phyloP scores from a whole-genome alignment of 805 yeast genomes.

The Naumovozyma dairenensis region DNA sequence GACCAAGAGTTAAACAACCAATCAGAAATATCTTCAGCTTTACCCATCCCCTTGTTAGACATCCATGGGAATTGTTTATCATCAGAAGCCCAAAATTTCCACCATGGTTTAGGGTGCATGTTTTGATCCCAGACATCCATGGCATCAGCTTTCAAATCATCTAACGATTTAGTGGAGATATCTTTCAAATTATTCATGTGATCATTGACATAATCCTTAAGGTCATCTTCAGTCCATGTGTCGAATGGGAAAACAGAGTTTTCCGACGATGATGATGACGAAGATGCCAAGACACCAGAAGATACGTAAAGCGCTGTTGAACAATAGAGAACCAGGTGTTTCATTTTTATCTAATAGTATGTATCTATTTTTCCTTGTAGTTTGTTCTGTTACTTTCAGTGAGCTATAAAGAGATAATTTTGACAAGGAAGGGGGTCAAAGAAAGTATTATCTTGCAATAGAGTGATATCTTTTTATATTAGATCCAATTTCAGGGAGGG shows the following conservation, averaged over 20 bases:
- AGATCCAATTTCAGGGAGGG: no score
- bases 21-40: constrained; percentile 17
- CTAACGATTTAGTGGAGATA: constrained; percentile 11
- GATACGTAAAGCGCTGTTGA: no score
- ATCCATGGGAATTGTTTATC: constrained; percentile 5
- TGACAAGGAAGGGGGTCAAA: no score
- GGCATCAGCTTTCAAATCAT: constrained; percentile 19
- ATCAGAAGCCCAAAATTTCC: constrained; percentile 22
- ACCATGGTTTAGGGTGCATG: constrained; percentile 22
- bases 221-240: constrained; percentile 29
- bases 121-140: constrained; percentile 15
- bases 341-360: no score
- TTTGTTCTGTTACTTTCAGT: no score
- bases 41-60: constrained; percentile 8
- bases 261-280: no score
- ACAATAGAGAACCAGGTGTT: no score
- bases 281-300: no score
- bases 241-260: constrained; percentile 10
- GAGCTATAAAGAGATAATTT: no score
- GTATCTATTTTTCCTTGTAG: no score
- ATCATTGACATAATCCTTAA: constrained; percentile 29
- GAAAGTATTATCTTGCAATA: no score
- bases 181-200: constrained; percentile 16
- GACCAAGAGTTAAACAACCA: constrained; percentile 53
- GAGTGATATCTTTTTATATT: no score